Conservation (phyloP, 805 yeast species). For the Teunomyces atbi region DNA sequence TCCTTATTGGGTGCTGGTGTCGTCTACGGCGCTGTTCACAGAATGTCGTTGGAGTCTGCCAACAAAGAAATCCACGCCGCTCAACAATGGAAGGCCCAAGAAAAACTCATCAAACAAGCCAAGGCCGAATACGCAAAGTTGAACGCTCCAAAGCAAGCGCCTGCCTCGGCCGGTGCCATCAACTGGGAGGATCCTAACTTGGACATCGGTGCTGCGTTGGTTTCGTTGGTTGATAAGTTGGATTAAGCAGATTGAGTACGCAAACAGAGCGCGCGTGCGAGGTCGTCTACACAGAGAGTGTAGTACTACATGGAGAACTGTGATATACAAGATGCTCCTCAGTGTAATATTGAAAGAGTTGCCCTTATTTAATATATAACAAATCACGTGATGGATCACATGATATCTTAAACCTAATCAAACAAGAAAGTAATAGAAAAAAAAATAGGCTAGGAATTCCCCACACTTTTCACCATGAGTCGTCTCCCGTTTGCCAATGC, state of each 20-base stretch:
- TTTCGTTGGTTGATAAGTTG: constrained; percentile 57
- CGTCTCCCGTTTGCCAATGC: constrained; percentile 72
- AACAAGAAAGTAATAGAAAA: too few relatives aligned
- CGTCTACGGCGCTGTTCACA: constrained; percentile 84
- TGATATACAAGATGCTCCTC: too few relatives aligned
- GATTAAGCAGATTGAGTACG: not conserved
- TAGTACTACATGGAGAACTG: too few relatives aligned
- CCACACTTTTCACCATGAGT: not conserved
- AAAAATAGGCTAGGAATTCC: not conserved
- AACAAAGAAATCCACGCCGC: constrained; percentile 59
- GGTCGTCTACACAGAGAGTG: too few relatives aligned
- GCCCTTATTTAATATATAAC: not conserved
- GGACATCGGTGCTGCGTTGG: constrained; percentile 72
- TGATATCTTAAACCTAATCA: too few relatives aligned
- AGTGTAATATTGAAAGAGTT: too few relatives aligned
- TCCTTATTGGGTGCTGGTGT: constrained; percentile 86
- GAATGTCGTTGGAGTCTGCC: constrained; percentile 60
- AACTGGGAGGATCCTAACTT: constrained; percentile 88
- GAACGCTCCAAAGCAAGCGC: constrained; percentile 41
- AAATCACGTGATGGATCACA: not conserved
- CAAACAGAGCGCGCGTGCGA: too few relatives aligned
- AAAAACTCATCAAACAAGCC: constrained; percentile 81
- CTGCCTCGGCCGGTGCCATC: constrained; percentile 45
- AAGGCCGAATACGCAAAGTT: constrained; percentile 81
- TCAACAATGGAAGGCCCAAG: constrained; percentile 59